Conservation (phyloP, 441 rosid genomes). For the Populus hybrid region DNA sequence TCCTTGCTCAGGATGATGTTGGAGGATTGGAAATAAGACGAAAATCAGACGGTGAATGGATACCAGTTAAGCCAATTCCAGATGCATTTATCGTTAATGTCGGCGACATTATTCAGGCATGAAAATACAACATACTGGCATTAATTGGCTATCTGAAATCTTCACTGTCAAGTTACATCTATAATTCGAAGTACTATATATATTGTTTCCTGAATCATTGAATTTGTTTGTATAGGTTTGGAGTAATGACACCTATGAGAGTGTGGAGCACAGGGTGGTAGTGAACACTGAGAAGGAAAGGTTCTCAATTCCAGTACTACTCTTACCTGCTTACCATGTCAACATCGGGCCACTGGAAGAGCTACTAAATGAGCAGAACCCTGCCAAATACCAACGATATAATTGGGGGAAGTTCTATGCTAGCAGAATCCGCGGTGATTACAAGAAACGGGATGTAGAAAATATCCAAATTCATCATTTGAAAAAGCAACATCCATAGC, state of each 20-base stretch:
- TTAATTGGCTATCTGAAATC: too few species aligned
- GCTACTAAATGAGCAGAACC: constrained; percentile 41
- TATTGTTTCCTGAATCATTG: not conserved
- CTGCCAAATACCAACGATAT: constrained; percentile 45
- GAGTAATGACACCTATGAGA: constrained; percentile 62
- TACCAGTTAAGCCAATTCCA: constrained; percentile 35
- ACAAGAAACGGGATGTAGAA: constrained; percentile 41
- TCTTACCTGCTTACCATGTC: constrained; percentile 65
- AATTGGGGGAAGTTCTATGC: constrained; percentile 59
- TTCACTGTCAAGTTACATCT: too few species aligned
- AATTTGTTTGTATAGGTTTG: constrained; percentile 35
- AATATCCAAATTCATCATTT: constrained; percentile 57
- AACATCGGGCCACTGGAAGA: constrained; percentile 53
- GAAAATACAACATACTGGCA: too few species aligned
- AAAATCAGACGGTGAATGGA: constrained; percentile 58
- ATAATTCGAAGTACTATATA: too few species aligned
- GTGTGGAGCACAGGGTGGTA: constrained; percentile 74
- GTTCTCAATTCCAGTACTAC: constrained; percentile 57
- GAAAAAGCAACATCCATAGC: constrained; percentile 15
- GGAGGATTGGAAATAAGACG: constrained; percentile 40
- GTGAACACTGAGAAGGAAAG: constrained; percentile 55
- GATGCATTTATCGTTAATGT: constrained; percentile 50
- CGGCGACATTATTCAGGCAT: constrained; percentile 18
- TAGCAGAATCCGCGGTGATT: constrained; percentile 48
- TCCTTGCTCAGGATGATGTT: constrained; percentile 52